phyloP scores from a whole-genome alignment of 192 early-diverging fungal genomes.

The Geranomyces variabilis region DNA sequence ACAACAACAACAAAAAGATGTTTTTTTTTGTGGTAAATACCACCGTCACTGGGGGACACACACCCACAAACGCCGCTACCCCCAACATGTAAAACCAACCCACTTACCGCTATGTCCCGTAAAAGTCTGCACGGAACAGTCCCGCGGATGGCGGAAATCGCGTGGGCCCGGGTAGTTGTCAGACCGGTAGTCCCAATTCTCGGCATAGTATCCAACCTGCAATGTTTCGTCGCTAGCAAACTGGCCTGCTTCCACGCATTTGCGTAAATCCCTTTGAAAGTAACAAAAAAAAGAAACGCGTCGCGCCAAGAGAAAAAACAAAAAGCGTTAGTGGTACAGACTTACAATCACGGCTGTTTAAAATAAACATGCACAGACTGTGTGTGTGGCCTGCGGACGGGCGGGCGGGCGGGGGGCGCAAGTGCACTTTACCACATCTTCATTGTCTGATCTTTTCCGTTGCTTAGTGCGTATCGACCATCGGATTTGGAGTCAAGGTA shows the following conservation, averaged over 20 bases:
- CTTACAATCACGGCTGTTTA: too few relatives aligned
- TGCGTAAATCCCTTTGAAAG: slow-evolving; percentile 56
- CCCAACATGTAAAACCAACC: too few relatives aligned
- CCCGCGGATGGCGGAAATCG: slow-evolving; percentile 49
- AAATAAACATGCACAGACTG: too few relatives aligned
- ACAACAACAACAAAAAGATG: too few relatives aligned
- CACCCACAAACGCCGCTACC: too few relatives aligned
- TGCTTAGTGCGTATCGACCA: slow-evolving; percentile 64
- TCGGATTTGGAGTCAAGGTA: slow-evolving; percentile 68
- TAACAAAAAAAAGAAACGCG: background rate
- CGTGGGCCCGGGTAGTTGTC: slow-evolving; percentile 46
- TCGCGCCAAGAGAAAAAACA: too few relatives aligned
- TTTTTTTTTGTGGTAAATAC: too few relatives aligned
- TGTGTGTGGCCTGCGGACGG: too few relatives aligned
- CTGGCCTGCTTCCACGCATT: slow-evolving; percentile 32
- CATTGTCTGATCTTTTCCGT: slow-evolving; percentile 74
- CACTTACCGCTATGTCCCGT: slow-evolving; percentile 53
- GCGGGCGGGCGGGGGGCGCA: too few relatives aligned
- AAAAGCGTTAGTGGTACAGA: too few relatives aligned
- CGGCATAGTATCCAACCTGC: slow-evolving; percentile 12
- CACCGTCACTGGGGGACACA: too few relatives aligned
- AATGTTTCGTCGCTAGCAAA: slow-evolving; percentile 15
- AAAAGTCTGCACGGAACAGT: slow-evolving; percentile 63
- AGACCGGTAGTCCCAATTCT: slow-evolving; percentile 37
- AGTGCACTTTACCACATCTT: slow-evolving; percentile 58